These are phyloP conservation scores for Leishmania amazonensis DNA, from an alignment of 208 protist genomes.

Conservation along the genomic window DNA sequence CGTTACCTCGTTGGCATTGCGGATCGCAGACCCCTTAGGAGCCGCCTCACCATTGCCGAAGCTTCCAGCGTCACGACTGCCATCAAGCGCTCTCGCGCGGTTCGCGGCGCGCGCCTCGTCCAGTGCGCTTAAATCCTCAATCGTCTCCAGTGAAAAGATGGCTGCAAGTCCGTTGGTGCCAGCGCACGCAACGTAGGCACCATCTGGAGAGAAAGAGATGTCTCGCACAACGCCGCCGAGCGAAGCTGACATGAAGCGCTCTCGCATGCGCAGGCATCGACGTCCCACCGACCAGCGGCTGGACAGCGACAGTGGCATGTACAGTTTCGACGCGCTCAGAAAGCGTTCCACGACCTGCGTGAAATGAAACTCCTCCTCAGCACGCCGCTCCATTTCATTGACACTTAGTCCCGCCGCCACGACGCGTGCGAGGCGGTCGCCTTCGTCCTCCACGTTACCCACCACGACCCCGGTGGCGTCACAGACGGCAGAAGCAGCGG, in stretches of 20 bases:
- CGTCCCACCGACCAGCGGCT: conserved; percentile 54
- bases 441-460: conserved; percentile 46
- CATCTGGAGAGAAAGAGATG: conserved; percentile 71
- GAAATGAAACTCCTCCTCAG: conserved; percentile 38
- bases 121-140: conserved; percentile 68
- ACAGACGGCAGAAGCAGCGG: conserved; percentile 70
- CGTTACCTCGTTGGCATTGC: conserved; percentile 84
- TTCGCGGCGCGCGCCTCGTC: conserved; percentile 73
- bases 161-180: conserved; percentile 72
- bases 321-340: conserved; percentile 75
- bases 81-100: conserved; percentile 40
- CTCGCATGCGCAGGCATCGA: conserved; percentile 57
- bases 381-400: conserved; percentile 40
- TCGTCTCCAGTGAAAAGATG: conserved; percentile 69
- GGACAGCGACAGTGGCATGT: conserved; percentile 64
- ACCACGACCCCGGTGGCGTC: conserved; percentile 75
- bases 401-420: conserved; percentile 53
- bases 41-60: conserved; percentile 16
- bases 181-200: conserved; percentile 60
- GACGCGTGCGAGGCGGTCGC: conserved; percentile 46
- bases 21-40: conserved; percentile 22
- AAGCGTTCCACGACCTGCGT: conserved; percentile 76
- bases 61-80: conserved; percentile 26
- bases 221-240: conserved; percentile 72
- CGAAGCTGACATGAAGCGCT: conserved; percentile 70